These are phyloP conservation scores for Citrus unshiu DNA, from an alignment of 345 rosid species.

Conservation along the genomic window DNA sequence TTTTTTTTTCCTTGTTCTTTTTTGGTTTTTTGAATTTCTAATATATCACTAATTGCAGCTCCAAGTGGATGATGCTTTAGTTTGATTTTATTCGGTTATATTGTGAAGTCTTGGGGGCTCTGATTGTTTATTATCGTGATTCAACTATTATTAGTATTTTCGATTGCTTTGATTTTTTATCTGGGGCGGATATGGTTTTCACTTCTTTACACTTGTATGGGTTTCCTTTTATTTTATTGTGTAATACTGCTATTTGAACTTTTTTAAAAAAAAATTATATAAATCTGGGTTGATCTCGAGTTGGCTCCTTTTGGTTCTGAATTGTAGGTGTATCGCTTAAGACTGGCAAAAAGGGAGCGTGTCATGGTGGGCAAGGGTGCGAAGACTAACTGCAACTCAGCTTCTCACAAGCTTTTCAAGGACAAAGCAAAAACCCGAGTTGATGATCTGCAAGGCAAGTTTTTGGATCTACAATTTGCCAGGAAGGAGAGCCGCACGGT, in stretches of 20 bases:
- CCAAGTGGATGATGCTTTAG: not conserved
- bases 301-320: constrained; percentile 10
- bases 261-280: no score
- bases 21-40: no score
- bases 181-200: not conserved
- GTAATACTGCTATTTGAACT: not conserved
- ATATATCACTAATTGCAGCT: not conserved
- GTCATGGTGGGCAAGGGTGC: constrained; percentile 75
- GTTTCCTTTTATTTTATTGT: not conserved
- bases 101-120: not conserved
- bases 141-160: not conserved
- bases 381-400: constrained; percentile 81
- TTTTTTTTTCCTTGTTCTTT: not conserved
- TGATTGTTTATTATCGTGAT: not conserved
- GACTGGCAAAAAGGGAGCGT: constrained; percentile 13
- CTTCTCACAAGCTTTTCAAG: constrained; percentile 93
- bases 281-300: constrained; percentile 11
- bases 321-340: constrained; percentile 23
- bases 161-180: not conserved
- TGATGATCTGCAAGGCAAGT: constrained; percentile 92
- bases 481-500: constrained; percentile 77
- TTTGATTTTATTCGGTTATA: not conserved
- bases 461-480: constrained; percentile 87
- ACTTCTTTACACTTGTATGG: not conserved
- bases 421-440: constrained; percentile 96